Evolutionary conservation across 192 early-diverging fungal species (phyloP).

Genomic region (Pilaira anomala): DNA sequence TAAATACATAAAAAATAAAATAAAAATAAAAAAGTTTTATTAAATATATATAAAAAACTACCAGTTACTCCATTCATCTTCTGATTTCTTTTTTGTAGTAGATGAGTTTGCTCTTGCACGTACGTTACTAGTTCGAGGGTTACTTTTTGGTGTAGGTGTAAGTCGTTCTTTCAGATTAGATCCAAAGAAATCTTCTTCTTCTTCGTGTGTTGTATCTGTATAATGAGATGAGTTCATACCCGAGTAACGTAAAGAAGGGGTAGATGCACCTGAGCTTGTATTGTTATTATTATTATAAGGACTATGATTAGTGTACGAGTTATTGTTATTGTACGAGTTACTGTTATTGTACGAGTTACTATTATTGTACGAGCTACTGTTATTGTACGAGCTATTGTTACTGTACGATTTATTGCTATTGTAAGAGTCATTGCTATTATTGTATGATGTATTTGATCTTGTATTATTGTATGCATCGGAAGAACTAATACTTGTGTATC

Average conservation of each 20-base stretch:
- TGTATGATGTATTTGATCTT: no score
- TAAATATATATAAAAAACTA: conserved; percentile 4
- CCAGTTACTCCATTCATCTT: conserved; percentile 17
- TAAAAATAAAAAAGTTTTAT: no score
- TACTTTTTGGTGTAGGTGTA: neutral
- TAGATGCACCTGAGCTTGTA: neutral
- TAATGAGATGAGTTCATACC: neutral
- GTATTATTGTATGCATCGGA: neutral
- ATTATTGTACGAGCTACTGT: no score
- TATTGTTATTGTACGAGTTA: no score
- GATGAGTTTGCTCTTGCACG: neutral
- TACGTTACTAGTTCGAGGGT: neutral
- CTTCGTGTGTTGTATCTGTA: neutral
- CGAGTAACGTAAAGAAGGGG: conserved; percentile 7
- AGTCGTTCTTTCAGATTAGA: neutral
- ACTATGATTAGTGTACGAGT: no score
- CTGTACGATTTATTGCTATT: no score
- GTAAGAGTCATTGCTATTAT: neutral
- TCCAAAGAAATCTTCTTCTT: conserved; percentile 6
- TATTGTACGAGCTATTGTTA: no score
- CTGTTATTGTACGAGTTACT: no score
- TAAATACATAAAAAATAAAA: conserved; percentile 4
- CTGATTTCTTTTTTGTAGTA: conserved; percentile 8
- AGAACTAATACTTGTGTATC: neutral
- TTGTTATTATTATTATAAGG: neutral